Evolutionary conservation across 495 filamentous ascomycete species (phyloP).

Genomic region (Astrothelium macrocarpum): DNA sequence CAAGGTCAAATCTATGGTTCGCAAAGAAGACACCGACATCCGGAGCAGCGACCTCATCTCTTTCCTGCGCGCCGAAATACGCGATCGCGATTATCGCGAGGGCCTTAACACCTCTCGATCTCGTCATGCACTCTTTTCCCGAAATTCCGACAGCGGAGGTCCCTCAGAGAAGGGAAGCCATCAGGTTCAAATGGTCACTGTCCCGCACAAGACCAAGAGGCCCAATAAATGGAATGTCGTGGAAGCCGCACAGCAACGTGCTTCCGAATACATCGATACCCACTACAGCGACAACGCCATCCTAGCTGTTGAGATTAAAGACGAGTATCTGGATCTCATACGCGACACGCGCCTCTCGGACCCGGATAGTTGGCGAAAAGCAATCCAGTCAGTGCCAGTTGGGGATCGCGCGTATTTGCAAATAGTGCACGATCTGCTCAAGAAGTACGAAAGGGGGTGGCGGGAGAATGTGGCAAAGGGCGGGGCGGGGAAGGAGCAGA

Average conservation of each 20-base stretch:
- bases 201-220: conserved; percentile 80
- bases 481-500: conserved; percentile 20
- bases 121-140: conserved; percentile 33
- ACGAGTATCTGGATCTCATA: conserved; percentile 75
- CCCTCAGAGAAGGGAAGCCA: conserved; percentile 26
- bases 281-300: conserved; percentile 67
- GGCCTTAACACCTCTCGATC: conserved; percentile 27
- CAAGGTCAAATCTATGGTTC: conserved; percentile 64
- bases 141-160: conserved; percentile 15
- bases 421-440: conserved; percentile 73
- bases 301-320: conserved; percentile 77
- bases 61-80: conserved; percentile 74
- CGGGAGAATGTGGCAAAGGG: conserved; percentile 29
- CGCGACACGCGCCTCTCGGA: conserved; percentile 66
- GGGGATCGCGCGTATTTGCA: conserved; percentile 77
- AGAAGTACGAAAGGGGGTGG: conserved; percentile 49
- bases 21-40: conserved; percentile 78
- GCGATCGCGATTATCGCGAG: conserved; percentile 61
- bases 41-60: conserved; percentile 61
- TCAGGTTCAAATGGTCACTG: conserved; percentile 69
- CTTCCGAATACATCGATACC: conserved; percentile 35
- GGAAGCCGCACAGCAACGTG: conserved; percentile 46
- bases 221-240: conserved; percentile 76
- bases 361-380: conserved; percentile 72
- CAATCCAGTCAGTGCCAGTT: conserved; percentile 67